These are phyloP conservation scores for Globisporangium iwayamae DNA, from an alignment of 352 stramenopile species.

Conservation along the genomic window DNA sequence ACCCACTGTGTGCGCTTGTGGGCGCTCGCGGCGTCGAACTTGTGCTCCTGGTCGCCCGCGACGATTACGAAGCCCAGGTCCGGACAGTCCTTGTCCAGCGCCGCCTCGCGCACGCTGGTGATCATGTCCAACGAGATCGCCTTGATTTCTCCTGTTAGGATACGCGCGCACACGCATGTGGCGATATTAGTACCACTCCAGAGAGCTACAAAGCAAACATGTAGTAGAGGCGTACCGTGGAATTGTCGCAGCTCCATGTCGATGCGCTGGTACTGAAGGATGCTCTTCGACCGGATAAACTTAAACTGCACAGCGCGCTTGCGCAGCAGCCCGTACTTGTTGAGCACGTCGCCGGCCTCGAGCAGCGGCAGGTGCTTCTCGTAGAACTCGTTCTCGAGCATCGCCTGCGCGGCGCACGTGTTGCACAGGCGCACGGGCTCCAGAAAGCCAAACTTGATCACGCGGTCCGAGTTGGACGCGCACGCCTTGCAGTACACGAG, in stretches of 20 bases:
- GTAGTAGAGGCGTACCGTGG: conserved; percentile 23
- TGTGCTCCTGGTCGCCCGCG: conserved; percentile 46
- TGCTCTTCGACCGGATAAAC: conserved; percentile 53
- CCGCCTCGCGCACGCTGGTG: conserved; percentile 44
- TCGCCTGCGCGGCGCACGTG: conserved; percentile 34
- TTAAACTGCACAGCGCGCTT: conserved; percentile 52
- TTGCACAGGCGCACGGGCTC: conserved; percentile 59
- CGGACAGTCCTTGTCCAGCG: conserved; percentile 44
- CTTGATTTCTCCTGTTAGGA: conserved; percentile 34
- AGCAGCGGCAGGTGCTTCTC: conserved; percentile 58
- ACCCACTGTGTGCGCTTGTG: conserved; percentile 60
- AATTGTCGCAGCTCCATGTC: conserved; percentile 42
- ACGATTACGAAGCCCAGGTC: conserved; percentile 51
- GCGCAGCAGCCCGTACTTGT: conserved; percentile 63
- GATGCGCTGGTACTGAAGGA: conserved; percentile 76
- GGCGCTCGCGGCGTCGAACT: conserved; percentile 45
- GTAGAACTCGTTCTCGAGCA: conserved; percentile 63
- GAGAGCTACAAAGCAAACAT: background rate
- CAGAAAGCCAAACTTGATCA: conserved; percentile 64
- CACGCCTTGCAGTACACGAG: conserved; percentile 58
- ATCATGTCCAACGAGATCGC: conserved; percentile 66
- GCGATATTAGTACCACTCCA: background rate
- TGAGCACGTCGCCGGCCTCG: conserved; percentile 56
- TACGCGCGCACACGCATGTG: background rate
- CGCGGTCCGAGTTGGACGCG: conserved; percentile 39